Evolutionary conservation across 1,284 basidiomycete species (phyloP), one percentile per base, ranked within the genome.

Genomic region (Ustilago hordei): DNA sequence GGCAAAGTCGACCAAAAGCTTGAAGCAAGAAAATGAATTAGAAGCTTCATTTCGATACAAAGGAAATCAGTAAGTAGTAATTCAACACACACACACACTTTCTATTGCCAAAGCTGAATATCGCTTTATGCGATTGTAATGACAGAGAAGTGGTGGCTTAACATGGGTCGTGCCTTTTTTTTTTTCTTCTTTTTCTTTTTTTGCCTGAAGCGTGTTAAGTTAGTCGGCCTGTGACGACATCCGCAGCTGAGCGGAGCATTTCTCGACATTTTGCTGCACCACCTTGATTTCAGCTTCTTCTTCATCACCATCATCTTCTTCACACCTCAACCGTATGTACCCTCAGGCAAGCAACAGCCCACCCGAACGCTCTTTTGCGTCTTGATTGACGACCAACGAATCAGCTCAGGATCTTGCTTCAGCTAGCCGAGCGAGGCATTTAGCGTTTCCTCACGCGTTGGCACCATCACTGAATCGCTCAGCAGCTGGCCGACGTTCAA

Each of bases 201-300:
- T 28, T 3, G 3, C 23, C 23, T 28, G 23, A 28, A 28, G 23
- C 3, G 3, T 28, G 23, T 28, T 28, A 28, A 28, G 23, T 28
- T 28, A 28, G 23, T 0, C 23, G 23, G 23, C 23, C 23, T 35
- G 53, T 61, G 60, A 61, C 60, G 60, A 61, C 60, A 61, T 50
- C 39, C 31, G 52, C 39, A 61, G 59, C 50, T 45, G 23, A 41
- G 23, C 38, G 54, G 54, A 55, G 31, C 52, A 23, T 56, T 41
- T 43, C 36, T 56, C 4, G 39, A 38, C n/a, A 15, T 36, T 23
- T 13, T 15, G 35, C 17, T 45, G 41, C 7, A 31, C n/a, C 45
- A 31, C 28, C 31, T 11, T 13, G 13, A 13, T 50, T 32, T 28
- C 11, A 8, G 28, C 48, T 31, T 32, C 28, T 6, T 50, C 13